phyloP scores from a whole-genome alignment of 768 basidiomycete species.

The Thelephora aurantiotincta region DNA sequence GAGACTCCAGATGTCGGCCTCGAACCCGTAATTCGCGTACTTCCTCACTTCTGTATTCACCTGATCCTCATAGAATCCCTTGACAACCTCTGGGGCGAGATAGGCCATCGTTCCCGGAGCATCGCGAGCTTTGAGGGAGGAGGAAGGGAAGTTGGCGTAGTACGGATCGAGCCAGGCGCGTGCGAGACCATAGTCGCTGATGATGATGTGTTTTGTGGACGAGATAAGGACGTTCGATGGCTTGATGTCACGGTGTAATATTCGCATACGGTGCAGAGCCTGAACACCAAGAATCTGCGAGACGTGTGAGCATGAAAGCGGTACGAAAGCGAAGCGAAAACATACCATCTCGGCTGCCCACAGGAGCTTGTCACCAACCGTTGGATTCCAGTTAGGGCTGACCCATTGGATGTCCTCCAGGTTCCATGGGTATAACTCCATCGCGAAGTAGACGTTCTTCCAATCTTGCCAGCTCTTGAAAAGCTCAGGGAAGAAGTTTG shows the following conservation, averaged over 20 bases:
- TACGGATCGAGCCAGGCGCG: neutral
- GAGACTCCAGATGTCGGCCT: constrained; percentile 34
- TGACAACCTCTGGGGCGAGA: constrained; percentile 32
- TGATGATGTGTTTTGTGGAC: constrained; percentile 17
- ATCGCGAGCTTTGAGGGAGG: constrained; percentile 3
- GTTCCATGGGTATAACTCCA: neutral
- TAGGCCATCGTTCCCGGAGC: constrained; percentile 26
- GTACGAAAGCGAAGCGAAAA: neutral
- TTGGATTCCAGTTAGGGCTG: neutral
- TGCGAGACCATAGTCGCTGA: constrained; percentile 31
- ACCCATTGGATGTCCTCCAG: neutral
- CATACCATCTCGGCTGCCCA: neutral
- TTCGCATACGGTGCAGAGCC: constrained; percentile 24
- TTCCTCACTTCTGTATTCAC: constrained; percentile 7
- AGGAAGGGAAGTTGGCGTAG: neutral
- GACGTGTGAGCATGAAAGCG: neutral
- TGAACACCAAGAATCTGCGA: constrained; percentile 16
- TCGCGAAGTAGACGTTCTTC: neutral
- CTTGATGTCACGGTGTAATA: constrained; percentile 37
- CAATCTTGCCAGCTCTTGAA: neutral
- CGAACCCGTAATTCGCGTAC: constrained; percentile 19
- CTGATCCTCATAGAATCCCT: constrained; percentile 10
- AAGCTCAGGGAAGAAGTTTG: neutral
- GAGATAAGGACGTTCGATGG: constrained; percentile 35
- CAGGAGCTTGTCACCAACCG: neutral